These are phyloP conservation scores for Trametopsis cervina DNA, from an alignment of 768 basidiomycete genomes.

Conservation along the genomic window DNA sequence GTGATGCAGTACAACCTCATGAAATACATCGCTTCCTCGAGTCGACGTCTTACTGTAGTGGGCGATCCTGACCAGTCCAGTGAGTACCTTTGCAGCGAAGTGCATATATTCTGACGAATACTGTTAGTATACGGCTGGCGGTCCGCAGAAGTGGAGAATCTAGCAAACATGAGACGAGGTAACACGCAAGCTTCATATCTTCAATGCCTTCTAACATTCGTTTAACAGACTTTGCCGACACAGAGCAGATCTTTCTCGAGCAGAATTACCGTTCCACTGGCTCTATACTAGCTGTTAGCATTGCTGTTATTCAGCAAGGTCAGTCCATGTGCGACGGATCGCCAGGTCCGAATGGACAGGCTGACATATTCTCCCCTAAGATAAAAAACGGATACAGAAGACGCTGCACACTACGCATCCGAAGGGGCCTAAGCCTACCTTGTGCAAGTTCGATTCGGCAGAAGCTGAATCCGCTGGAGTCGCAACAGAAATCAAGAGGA, in stretches of 20 bases:
- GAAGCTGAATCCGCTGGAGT: conserved; percentile 65
- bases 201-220: not conserved
- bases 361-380: conserved; percentile 29
- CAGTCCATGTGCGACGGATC: conserved; percentile 5
- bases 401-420: conserved; percentile 65
- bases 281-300: conserved; percentile 61
- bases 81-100: conserved; percentile 23
- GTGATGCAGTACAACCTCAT: conserved; percentile 76
- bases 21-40: conserved; percentile 48
- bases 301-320: conserved; percentile 84
- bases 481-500: conserved; percentile 69
- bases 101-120: not conserved
- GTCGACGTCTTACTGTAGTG: conserved; percentile 65
- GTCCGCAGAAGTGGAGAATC: conserved; percentile 69
- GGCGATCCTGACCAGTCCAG: conserved; percentile 92
- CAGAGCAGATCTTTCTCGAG: conserved; percentile 68
- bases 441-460: conserved; percentile 47
- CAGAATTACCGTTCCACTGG: conserved; percentile 84
- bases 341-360: not conserved
- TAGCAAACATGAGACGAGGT: conserved; percentile 67
- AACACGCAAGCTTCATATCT: not conserved
- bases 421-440: conserved; percentile 48
- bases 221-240: conserved; percentile 54
- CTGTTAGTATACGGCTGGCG: conserved; percentile 77
- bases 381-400: conserved; percentile 70